Evolutionary conservation across 805 yeast genomes (phyloP).

Genomic region (Torulaspora gathmanii): DNA sequence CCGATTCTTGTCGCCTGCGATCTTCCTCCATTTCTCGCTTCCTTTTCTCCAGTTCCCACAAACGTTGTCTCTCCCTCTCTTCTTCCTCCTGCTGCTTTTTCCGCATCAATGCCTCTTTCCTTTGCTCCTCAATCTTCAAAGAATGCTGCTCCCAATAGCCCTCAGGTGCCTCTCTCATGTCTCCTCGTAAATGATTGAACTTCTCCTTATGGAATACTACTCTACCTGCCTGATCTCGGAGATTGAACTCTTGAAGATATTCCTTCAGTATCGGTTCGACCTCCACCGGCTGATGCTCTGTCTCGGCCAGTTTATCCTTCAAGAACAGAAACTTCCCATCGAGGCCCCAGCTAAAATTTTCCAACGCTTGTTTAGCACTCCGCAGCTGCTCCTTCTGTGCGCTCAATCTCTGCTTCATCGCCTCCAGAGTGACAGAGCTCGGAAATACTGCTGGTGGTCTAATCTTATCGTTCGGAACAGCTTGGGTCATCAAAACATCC

Average conservation of each 20-base stretch:
- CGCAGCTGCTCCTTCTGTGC: slow-evolving; percentile 15
- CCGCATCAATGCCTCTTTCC: slow-evolving; percentile 8
- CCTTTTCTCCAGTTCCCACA: slow-evolving; percentile 7
- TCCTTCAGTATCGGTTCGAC: slow-evolving; percentile 8
- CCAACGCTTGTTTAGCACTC: slow-evolving; percentile 3
- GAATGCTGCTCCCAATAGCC: slow-evolving; percentile 31
- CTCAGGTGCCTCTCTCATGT: slow-evolving; percentile 28
- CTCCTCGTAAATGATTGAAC: slow-evolving; percentile 20
- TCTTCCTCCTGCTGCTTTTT: slow-evolving; percentile 17
- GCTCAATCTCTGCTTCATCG: slow-evolving; percentile 12
- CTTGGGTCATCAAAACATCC: slow-evolving; percentile 24
- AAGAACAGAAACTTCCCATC: slow-evolving; percentile 8
- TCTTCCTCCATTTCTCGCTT: slow-evolving; percentile 13
- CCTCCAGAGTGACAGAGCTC: slow-evolving; percentile 6
- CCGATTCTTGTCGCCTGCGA: slow-evolving; percentile 14
- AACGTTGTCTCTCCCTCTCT: slow-evolving; percentile 16
- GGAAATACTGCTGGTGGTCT: slow-evolving; percentile 18
- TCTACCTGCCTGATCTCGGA: slow-evolving; percentile 19
- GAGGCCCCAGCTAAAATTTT: slow-evolving; percentile 6
- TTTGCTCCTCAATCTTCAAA: slow-evolving; percentile 14
- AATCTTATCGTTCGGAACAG: slow-evolving; percentile 23
- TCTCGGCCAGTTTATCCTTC: slow-evolving; percentile 10
- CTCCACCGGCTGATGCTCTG: slow-evolving; percentile 4
- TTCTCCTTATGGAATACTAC: slow-evolving; percentile 19
- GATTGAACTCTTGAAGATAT: slow-evolving; percentile 12